Evolutionary conservation across 768 basidiomycete species (phyloP).

Genomic region (Phlegmacium glaucopus): DNA sequence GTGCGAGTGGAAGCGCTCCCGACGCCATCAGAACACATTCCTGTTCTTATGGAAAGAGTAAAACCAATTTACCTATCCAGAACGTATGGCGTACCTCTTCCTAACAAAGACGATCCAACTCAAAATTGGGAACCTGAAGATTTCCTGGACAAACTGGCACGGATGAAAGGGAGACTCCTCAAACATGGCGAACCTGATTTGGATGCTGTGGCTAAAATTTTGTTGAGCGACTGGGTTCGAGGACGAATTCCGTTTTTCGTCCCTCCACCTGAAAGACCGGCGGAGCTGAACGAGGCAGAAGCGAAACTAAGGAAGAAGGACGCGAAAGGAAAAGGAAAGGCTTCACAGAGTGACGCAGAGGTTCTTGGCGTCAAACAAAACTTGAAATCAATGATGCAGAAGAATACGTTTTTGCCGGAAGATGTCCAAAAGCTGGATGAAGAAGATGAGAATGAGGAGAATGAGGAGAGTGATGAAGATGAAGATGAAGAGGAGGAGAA

Average conservation of each 20-base stretch:
- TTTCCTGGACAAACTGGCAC: conserved; percentile 80
- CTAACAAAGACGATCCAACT: conserved; percentile 49
- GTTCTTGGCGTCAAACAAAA: conserved; percentile 80
- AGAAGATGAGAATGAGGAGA: conserved; percentile 44
- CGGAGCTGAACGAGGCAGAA: conserved; percentile 64
- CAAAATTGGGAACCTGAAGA: conserved; percentile 69
- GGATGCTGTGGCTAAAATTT: conserved; percentile 90
- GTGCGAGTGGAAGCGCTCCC: conserved; percentile 93
- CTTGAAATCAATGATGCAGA: conserved; percentile 82
- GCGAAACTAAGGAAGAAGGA: conserved; percentile 47
- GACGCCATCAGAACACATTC: conserved; percentile 90
- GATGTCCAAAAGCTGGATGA: conserved; percentile 70
- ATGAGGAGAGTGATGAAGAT: conserved; percentile 36
- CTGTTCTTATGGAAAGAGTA: conserved; percentile 84
- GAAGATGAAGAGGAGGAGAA: conserved; percentile 37
- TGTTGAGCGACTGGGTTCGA: conserved; percentile 95
- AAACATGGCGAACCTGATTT: conserved; percentile 94
- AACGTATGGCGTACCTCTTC: conserved; percentile 72
- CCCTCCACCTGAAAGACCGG: conserved; percentile 79
- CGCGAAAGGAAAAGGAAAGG: conserved; percentile 55
- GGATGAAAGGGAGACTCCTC: conserved; percentile 87
- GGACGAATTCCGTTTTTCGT: conserved; percentile 98
- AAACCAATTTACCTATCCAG: conserved; percentile 89
- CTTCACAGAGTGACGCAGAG: conserved; percentile 33
- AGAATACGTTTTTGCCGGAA: conserved; percentile 82